Percentiles rank a stretch among this genome's conserved stretches.
These are phyloP conservation scores for Phalaenopsis equestris DNA, from an alignment of 106 monocot species.

Conservation along the genomic window DNA sequence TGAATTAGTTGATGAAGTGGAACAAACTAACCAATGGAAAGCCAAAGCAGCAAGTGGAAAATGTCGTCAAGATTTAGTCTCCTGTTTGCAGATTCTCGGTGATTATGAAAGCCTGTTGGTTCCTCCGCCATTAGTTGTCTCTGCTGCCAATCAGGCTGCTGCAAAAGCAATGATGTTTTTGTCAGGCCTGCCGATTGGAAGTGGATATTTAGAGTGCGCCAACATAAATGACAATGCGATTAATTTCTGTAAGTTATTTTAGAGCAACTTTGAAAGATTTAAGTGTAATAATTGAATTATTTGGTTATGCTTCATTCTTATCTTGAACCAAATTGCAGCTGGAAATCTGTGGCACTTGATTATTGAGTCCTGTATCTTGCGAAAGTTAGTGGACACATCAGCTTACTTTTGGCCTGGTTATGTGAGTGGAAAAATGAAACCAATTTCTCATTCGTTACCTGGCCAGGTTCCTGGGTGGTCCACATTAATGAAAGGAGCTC, in stretches of 20 bases:
- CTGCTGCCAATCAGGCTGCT: slow-evolving; percentile 88
- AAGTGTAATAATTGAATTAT: background rate
- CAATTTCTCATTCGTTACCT: slow-evolving; percentile 47
- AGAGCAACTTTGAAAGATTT: background rate
- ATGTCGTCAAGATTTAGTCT: slow-evolving; percentile 54
- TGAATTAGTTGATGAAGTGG: slow-evolving; percentile 12
- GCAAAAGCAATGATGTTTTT: slow-evolving; percentile 80
- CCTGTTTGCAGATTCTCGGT: slow-evolving; percentile 65
- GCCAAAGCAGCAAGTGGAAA: slow-evolving; percentile 31
- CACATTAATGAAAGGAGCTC: slow-evolving; percentile 67
- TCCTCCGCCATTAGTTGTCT: slow-evolving; percentile 63
- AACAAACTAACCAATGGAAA: slow-evolving; percentile 29
- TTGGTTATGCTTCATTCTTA: slow-evolving; percentile 3
- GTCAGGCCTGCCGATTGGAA: slow-evolving; percentile 58
- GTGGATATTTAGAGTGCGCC: slow-evolving; percentile 45
- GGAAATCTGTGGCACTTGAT: slow-evolving; percentile 96
- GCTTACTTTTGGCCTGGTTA: slow-evolving; percentile 95
- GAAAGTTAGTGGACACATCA: slow-evolving; percentile 83
- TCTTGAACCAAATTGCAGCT: slow-evolving; percentile 36
- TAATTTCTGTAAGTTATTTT: slow-evolving; percentile 23
- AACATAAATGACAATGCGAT: slow-evolving; percentile 47
- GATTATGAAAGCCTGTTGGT: slow-evolving; percentile 73
- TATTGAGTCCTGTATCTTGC: slow-evolving; percentile 92
- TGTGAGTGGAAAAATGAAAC: slow-evolving; percentile 46
- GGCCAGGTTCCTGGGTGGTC: slow-evolving; percentile 78